A percentile compares a stretch with the other conserved stretches of the same genome.
Conservation (phyloP, 805 yeast genomes). For the Candida glaebosa region DNA sequence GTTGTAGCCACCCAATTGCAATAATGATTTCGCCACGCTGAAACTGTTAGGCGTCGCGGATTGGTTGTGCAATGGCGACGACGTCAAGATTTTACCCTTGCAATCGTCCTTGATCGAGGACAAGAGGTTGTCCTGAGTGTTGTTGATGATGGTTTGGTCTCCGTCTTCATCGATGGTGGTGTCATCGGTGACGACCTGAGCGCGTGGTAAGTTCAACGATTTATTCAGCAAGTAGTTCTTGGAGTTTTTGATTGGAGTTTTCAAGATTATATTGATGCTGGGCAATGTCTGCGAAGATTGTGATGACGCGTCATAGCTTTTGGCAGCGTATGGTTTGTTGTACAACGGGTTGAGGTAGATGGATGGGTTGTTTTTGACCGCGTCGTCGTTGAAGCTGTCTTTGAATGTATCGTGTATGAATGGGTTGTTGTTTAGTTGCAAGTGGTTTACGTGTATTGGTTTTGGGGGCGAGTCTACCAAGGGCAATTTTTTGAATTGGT, state of each 20-base stretch:
- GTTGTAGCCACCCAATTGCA: conserved; percentile 34
- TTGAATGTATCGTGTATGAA: conserved; percentile 3
- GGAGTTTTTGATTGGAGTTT: conserved; percentile 39
- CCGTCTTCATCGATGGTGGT: conserved; percentile 22
- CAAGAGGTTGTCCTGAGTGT: conserved; percentile 7
- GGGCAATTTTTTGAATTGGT: conserved; percentile 8
- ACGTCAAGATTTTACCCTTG: conserved; percentile 22
- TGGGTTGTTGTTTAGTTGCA: background rate
- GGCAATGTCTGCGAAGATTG: conserved; percentile 22
- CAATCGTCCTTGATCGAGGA: conserved; percentile 3
- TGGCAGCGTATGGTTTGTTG: background rate
- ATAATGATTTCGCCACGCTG: conserved; percentile 42
- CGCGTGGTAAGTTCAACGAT: conserved; percentile 2
- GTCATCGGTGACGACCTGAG: conserved; percentile 12
- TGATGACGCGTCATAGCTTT: background rate
- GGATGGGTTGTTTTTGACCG: conserved; percentile 3
- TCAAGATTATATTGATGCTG: conserved; percentile 40
- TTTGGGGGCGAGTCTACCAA: conserved; percentile 8
- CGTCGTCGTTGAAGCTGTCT: background rate
- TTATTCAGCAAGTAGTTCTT: background rate
- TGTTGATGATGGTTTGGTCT: conserved; percentile 18
- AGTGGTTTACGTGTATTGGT: conserved; percentile 1
- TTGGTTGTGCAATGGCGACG: conserved; percentile 31
- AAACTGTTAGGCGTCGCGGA: conserved; percentile 46
- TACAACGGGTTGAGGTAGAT: conserved; percentile 8